A percentile compares a stretch with the other conserved stretches of the same genome.
Evolutionary conservation across 192 early-diverging fungal genomes (phyloP).

Genomic region (Rhizoclosmatium globosum): DNA sequence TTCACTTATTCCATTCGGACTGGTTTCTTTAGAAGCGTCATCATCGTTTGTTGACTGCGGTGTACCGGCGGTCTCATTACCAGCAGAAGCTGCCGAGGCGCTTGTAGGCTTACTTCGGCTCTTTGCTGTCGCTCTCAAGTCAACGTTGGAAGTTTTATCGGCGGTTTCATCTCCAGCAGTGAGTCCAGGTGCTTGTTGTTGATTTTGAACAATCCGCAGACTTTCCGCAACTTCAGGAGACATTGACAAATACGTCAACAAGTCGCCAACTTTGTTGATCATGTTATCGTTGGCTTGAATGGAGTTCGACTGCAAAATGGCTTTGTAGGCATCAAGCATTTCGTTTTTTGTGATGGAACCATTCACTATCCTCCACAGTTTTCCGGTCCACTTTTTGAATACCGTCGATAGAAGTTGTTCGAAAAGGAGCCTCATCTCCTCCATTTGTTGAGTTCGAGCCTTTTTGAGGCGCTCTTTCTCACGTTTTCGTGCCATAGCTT

Average conservation of each 20-base stretch:
- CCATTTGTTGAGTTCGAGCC: slow-evolving; percentile 43
- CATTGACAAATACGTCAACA: slow-evolving; percentile 36
- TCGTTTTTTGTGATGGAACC: slow-evolving; percentile 48
- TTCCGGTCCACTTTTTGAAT: slow-evolving; percentile 53
- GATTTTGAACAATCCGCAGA: neutral
- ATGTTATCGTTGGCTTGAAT: slow-evolving; percentile 38
- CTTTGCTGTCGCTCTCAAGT: too few species aligned
- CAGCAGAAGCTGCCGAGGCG: neutral
- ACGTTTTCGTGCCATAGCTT: slow-evolving; percentile 48
- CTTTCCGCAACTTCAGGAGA: slow-evolving; percentile 38
- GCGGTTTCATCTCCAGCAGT: neutral
- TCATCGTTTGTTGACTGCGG: neutral
- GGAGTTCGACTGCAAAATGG: slow-evolving; percentile 21
- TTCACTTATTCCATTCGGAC: neutral
- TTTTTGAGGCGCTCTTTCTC: slow-evolving; percentile 48
- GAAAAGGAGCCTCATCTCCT: slow-evolving; percentile 46
- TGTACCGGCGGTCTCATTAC: neutral
- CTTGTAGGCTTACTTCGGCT: neutral
- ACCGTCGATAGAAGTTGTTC: slow-evolving; percentile 51
- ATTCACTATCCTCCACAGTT: slow-evolving; percentile 47
- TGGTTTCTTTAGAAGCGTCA: neutral
- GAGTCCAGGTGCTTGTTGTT: neutral
- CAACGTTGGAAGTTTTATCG: neutral
- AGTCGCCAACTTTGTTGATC: slow-evolving; percentile 34
- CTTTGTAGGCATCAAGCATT: slow-evolving; percentile 35